Evolutionary conservation across 2,329 filamentous ascomycete species (phyloP).

Genomic region (Thyridium curvatum): DNA sequence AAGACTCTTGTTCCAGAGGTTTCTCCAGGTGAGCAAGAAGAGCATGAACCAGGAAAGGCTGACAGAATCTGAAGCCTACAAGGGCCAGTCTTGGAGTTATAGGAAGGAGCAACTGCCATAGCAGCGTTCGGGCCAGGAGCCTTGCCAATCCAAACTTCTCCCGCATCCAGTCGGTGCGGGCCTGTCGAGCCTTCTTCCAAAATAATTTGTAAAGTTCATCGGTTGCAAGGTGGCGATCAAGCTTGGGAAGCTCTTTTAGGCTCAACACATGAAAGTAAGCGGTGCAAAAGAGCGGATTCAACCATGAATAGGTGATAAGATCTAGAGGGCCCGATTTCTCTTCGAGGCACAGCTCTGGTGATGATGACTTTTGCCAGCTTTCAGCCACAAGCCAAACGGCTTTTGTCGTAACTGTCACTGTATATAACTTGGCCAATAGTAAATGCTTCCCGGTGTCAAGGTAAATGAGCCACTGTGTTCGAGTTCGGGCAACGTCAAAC

Average conservation of each 20-base stretch:
- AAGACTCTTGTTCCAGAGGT: constrained; percentile 10
- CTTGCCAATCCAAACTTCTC: constrained; percentile 19
- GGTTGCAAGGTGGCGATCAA: constrained; percentile 16
- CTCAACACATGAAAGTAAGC: constrained; percentile 24
- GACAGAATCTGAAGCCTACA: constrained; percentile 33
- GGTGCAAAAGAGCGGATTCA: constrained; percentile 19
- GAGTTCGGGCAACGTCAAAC: too few species aligned
- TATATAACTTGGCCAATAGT: too few species aligned
- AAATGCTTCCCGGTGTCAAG: too few species aligned
- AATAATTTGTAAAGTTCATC: constrained; percentile 9
- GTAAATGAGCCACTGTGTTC: too few species aligned
- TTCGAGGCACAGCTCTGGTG: constrained; percentile 30
- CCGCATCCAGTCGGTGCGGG: constrained; percentile 3
- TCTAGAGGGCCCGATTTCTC: constrained; percentile 22
- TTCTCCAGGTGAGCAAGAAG: constrained; percentile 25
- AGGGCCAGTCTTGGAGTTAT: constrained; percentile 28
- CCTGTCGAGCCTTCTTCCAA: constrained; percentile 5
- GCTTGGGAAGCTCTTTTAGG: constrained; percentile 22
- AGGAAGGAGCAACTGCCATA: constrained; percentile 24
- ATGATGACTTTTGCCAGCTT: constrained; percentile 27
- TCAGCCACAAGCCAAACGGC: constrained; percentile 28
- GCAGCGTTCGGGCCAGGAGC: constrained; percentile 20
- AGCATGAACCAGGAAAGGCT: constrained; percentile 34
- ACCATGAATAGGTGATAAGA: constrained; percentile 22
- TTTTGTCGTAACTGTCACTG: constrained; percentile 15